These are phyloP conservation scores for Neckera pumila DNA, from an alignment of 225 moss, liverwort and hornwort species.

Conservation along the genomic window DNA sequence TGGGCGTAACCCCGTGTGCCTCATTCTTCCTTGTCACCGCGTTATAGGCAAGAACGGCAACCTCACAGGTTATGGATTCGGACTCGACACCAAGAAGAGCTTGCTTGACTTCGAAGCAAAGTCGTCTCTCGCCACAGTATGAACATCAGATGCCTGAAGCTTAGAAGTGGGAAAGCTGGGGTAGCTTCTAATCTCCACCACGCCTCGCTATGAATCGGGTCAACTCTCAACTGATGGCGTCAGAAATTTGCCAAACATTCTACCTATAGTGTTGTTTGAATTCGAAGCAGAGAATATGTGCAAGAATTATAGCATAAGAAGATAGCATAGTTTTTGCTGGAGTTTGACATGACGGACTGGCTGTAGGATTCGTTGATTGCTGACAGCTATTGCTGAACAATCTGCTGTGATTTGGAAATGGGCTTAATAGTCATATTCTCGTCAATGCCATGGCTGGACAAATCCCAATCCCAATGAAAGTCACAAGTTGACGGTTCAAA, in stretches of 20 bases:
- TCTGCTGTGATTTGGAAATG: not conserved
- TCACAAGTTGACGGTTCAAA: too few species aligned
- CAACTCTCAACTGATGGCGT: not conserved
- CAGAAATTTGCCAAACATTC: not conserved
- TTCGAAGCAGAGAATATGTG: not conserved
- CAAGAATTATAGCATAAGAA: not conserved
- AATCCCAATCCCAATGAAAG: not conserved
- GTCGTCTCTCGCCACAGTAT: not conserved
- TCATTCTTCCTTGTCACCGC: constrained; percentile 86
- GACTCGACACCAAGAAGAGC: constrained; percentile 50
- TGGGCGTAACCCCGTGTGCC: constrained; percentile 68
- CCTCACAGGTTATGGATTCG: constrained; percentile 52
- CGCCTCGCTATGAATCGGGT: not conserved
- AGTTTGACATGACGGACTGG: not conserved
- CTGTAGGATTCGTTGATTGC: not conserved
- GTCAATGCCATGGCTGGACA: not conserved
- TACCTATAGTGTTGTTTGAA: not conserved
- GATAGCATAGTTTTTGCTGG: not conserved
- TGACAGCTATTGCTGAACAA: not conserved
- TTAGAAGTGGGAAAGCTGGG: not conserved
- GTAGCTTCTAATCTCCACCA: not conserved
- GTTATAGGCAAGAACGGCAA: constrained; percentile 69
- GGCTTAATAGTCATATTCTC: not conserved
- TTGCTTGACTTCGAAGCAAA: constrained; percentile 56
- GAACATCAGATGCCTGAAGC: not conserved